These are phyloP conservation scores for Dichotomopilus funicola DNA, from an alignment of 2,329 filamentous ascomycete species.

Conservation along the genomic window DNA sequence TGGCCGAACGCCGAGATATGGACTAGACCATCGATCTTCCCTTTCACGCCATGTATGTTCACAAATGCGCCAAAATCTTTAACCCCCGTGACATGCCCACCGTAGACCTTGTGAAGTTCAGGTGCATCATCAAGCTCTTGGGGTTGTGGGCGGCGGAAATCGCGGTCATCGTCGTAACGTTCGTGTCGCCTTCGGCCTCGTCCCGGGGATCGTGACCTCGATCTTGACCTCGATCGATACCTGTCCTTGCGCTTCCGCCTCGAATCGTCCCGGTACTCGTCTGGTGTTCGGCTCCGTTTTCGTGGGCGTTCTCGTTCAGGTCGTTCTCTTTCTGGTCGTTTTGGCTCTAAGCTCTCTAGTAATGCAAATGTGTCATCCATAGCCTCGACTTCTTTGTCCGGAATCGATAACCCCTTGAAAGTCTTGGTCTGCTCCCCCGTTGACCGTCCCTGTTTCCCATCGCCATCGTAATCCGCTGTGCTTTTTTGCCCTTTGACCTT, in stretches of 20 bases:
- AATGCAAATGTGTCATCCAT: conserved; percentile 92
- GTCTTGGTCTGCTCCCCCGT: conserved; percentile 71
- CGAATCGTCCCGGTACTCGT: conserved; percentile 20
- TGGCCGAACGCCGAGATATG: conserved; percentile 88
- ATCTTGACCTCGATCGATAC: conserved; percentile 33
- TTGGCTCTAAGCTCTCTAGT: conserved; percentile 76
- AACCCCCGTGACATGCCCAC: conserved; percentile 81
- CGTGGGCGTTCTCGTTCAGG: conserved; percentile 26
- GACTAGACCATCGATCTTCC: conserved; percentile 87
- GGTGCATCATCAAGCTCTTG: conserved; percentile 77
- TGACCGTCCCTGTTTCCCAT: conserved; percentile 37
- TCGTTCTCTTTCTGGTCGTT: conserved; percentile 36
- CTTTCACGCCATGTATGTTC: conserved; percentile 77
- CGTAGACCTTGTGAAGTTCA: conserved; percentile 78
- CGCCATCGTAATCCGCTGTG: conserved; percentile 29
- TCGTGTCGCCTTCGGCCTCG: conserved; percentile 36
- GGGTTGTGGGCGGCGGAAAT: conserved; percentile 46
- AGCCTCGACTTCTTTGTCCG: conserved; percentile 68
- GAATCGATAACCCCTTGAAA: conserved; percentile 85
- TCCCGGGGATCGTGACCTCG: conserved; percentile 33
- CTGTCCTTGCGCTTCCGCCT: conserved; percentile 43
- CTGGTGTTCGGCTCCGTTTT: conserved; percentile 30
- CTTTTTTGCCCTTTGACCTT: conserved; percentile 59
- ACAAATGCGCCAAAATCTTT: conserved; percentile 97
- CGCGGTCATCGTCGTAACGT: conserved; percentile 31